Conservation (phyloP, 176 grass and related monocot genomes). For the Oropetium thomaeum region DNA sequence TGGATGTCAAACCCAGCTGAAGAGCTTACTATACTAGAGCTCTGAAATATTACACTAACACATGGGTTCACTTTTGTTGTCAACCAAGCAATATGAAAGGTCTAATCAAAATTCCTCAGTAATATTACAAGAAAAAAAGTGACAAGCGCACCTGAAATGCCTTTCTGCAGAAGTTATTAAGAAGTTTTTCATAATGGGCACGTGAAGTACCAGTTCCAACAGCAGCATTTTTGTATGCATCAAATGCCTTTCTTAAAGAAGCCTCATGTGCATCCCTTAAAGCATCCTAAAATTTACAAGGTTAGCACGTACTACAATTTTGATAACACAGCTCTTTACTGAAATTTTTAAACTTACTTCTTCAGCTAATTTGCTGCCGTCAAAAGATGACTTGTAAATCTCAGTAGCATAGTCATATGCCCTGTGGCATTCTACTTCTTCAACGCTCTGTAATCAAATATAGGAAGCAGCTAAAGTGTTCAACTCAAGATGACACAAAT, state of each 20-base stretch:
- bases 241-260: slow-evolving; percentile 61
- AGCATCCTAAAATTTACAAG: slow-evolving; percentile 43
- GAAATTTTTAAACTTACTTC: slow-evolving; percentile 51
- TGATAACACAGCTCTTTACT: not conserved
- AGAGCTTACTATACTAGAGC: not conserved
- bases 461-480: not conserved
- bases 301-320: slow-evolving; percentile 9
- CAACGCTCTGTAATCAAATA: slow-evolving; percentile 59
- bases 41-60: slow-evolving; percentile 3
- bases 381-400: slow-evolving; percentile 62
- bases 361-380: slow-evolving; percentile 48
- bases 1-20: not conserved
- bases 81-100: not conserved
- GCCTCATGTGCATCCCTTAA: slow-evolving; percentile 66
- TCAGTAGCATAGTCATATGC: slow-evolving; percentile 68
- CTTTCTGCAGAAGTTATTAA: slow-evolving; percentile 62
- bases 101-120: not conserved
- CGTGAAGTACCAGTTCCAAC: slow-evolving; percentile 62
- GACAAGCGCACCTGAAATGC: slow-evolving; percentile 55
- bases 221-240: slow-evolving; percentile 52
- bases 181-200: slow-evolving; percentile 63
- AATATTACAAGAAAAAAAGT: slow-evolving; percentile 11
- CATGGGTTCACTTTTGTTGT: not conserved
- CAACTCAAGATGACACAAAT: slow-evolving; percentile 18
- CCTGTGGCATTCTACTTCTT: slow-evolving; percentile 67